phyloP scores from a whole-genome alignment of 208 protist genomes.

The Endotrypanum monterogeii region DNA sequence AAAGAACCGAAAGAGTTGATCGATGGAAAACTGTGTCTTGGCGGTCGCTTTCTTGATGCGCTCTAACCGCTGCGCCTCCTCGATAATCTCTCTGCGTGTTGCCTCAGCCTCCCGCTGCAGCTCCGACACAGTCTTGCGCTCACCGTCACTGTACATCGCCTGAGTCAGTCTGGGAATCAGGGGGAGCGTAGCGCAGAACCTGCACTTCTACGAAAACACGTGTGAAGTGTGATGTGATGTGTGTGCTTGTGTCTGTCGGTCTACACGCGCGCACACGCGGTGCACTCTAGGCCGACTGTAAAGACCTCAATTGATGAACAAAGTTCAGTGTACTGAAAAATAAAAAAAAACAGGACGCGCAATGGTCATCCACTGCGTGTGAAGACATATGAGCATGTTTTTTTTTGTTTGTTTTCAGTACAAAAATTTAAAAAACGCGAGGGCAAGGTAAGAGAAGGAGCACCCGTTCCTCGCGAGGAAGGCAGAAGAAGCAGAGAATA shows the following conservation, averaged over 20 bases:
- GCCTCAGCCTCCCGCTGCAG: constrained; percentile 74
- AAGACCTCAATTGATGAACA: no score
- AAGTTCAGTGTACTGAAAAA: background rate
- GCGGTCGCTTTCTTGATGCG: constrained; percentile 60
- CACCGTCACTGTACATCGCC: constrained; percentile 86
- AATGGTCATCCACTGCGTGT: no score
- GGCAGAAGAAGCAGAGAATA: no score
- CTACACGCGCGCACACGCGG: background rate
- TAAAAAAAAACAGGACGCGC: background rate
- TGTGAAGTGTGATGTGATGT: background rate
- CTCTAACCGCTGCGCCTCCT: constrained; percentile 72
- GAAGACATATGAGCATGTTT: background rate
- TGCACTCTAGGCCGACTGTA: background rate
- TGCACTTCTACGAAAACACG: background rate
- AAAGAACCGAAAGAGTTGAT: constrained; percentile 83
- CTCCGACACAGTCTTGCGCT: constrained; percentile 85
- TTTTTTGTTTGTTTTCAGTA: no score
- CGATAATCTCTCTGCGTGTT: constrained; percentile 57
- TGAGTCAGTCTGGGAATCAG: background rate
- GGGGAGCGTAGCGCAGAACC: background rate
- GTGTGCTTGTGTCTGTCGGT: background rate
- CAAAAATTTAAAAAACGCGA: no score
- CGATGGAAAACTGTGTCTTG: constrained; percentile 72
- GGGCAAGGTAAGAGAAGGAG: no score
- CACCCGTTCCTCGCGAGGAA: no score